Conservation (phyloP, 1,284 basidiomycete species). For the Trichosporon coremiiforme region DNA sequence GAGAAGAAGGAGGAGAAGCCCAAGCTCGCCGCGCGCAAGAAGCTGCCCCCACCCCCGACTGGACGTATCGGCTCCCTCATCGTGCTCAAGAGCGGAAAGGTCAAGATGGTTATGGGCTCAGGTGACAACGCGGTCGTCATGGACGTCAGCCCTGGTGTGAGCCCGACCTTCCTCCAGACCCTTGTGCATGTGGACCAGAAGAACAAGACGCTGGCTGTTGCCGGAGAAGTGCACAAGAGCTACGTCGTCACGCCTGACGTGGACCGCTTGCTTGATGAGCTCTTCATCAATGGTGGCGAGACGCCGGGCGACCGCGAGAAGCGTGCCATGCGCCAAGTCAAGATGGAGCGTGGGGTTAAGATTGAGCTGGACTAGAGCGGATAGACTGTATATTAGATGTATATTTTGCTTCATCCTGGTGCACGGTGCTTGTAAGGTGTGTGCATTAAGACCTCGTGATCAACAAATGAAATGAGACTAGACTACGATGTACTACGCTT, state of each 20-base stretch:
- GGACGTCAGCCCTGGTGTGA: constrained; percentile 82
- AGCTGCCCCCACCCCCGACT: constrained; percentile 61
- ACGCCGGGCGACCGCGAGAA: constrained; percentile 56
- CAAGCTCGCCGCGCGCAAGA: constrained; percentile 43
- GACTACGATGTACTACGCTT: too few species aligned
- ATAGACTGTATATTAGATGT: constrained; percentile 12
- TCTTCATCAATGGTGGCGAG: constrained; percentile 60
- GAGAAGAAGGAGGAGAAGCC: constrained; percentile 40
- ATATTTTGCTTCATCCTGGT: too few species aligned
- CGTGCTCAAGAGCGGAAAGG: constrained; percentile 78
- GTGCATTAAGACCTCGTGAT: too few species aligned
- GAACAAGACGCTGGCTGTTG: constrained; percentile 63
- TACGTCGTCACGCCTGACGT: constrained; percentile 86
- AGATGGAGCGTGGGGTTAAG: constrained; percentile 61
- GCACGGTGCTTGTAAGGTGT: too few species aligned
- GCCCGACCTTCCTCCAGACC: constrained; percentile 86
- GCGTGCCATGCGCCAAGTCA: constrained; percentile 39
- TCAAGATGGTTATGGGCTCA: constrained; percentile 79
- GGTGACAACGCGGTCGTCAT: constrained; percentile 78
- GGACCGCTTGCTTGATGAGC: constrained; percentile 70
- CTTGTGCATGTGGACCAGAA: constrained; percentile 75
- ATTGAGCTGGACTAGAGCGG: constrained; percentile 60
- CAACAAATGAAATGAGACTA: too few species aligned
- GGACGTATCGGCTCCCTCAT: constrained; percentile 80
- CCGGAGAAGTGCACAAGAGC: constrained; percentile 82